Base-by-base conservation (phyloP, 2,329 filamentous ascomycete genomes). In the Nothomitra cinnamomea region DNA sequence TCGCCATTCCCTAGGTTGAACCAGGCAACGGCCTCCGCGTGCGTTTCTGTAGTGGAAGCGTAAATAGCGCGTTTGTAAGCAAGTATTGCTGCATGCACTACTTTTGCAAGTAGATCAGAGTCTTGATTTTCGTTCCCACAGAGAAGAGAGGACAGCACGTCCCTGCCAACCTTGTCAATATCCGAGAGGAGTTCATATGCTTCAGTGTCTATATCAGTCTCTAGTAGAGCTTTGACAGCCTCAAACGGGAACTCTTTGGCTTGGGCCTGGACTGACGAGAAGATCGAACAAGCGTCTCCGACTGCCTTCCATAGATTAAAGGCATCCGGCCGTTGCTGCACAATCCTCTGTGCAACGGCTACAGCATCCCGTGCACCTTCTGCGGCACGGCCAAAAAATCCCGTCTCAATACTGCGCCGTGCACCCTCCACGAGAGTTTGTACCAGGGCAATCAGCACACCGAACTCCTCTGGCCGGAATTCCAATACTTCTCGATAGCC, bases 1-100 rank as follows among this genome's bases (percentile, higher is more conserved):
- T 98, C 92, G 1, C 87, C 85, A 86, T 89, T 96, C 42, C 92
- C 92, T 17, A 98, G 72, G 62, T 98, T 98, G 68, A 95, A 98
- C 76, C 90, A 92, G 0, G 89, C 87, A n/a, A 96, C 86, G 1
- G 92, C 87, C 67, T 94, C 89, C 2, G 90, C 89, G 64, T 95
- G 86, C 6, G 79, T 65, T 62, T 98, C 89, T 55, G 81, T 72
- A 0, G 80, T 71, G 15, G 83, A 83, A 40, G 81, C 77, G 59
- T 84, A 71, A 13, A 96, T 81, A 6, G 88, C 88, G 58, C 86
- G 79, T 65, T 96, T 98, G 65, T 94, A 86, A 4, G 87, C 85
- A 17, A 96, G 70, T 25, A 96, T 85, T 0, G 84, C 78, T 13
- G 83, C 79, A 56, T 85, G 77, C 0, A 94, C 66, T 57, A 77